phyloP scores from a whole-genome alignment of 306 rosid species.

The Cicer judaicum region DNA sequence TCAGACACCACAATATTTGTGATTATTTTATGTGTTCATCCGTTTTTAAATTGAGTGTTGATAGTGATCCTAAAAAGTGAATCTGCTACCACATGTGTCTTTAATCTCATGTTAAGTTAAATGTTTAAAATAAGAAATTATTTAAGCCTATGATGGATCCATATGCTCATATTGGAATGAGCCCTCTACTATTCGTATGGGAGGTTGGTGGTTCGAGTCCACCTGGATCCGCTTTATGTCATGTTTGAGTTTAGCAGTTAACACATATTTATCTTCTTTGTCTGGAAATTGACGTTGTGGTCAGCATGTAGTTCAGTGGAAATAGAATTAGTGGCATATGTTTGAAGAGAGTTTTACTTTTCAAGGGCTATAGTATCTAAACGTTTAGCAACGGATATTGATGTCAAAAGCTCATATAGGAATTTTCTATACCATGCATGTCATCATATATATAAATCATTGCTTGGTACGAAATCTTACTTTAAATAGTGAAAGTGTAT shows the following conservation, averaged over 20 bases:
- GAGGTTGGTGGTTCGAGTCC: constrained; percentile 15
- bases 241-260: not conserved
- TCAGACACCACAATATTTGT: too few species aligned
- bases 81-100: too few species aligned
- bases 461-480: too few species aligned
- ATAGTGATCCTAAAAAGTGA: too few species aligned
- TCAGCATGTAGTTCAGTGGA: not conserved
- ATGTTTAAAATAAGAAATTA: too few species aligned
- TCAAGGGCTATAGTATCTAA: not conserved
- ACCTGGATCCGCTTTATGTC: not conserved
- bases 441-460: too few species aligned
- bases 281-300: not conserved
- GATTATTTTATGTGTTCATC: too few species aligned
- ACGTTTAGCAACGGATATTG: not conserved
- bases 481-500: too few species aligned
- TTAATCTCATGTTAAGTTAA: too few species aligned
- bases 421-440: too few species aligned
- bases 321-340: not conserved
- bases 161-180: constrained; percentile 14
- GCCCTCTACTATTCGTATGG: not conserved
- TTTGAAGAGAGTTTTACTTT: not conserved
- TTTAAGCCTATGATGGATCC: not conserved
- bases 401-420: not conserved
- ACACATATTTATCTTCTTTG: not conserved
- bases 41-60: too few species aligned